Base-by-base conservation (phyloP, 2,329 filamentous ascomycete genomes). In the Raffaelea albimanens region DNA sequence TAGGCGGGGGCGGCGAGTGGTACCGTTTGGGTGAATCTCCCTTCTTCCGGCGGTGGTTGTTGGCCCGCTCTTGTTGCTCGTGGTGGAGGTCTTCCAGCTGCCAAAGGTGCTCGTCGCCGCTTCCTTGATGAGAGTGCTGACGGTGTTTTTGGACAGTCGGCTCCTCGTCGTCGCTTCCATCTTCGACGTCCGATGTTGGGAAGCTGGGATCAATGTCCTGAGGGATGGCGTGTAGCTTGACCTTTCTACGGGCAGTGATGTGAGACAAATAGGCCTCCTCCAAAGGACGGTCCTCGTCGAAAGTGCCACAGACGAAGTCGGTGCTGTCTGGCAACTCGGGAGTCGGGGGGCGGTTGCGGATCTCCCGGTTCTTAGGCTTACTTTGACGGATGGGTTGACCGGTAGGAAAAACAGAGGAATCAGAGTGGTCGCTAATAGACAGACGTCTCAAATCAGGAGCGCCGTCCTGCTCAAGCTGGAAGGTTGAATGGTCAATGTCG, bases 121-220 rank as follows among this genome's bases (percentile, higher is more conserved):
- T 87, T 19, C 82, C 80, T 29, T 46, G 34, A 5, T 50, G 40
- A 9, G 21, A 38, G 23, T 50, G 48, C 21, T 47, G 29, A 13
- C 14, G 25, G 10, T 36, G 33, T 13, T 36, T 38, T n/a, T 14
- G 14, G 5, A 18, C 48, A 21, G 44, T 50, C 50, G 45, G 45
- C 40, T 9, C 40, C 45, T 87, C 82, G 38, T 87, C 81, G 34
- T 88, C 85, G 42, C 87, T 86, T 23, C 91, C 83, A 55, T 89
- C 82, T 56, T 98, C 93, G 0, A 85, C 86, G 56, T 97, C 93
- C 0, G 90, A 95, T 1, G 89, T 90, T 0, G 93, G 93, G 63
- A 98, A 98, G 60, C 90, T 96, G 1, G 93, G 93, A 60, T 98
- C 93, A 51, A 96, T 95, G 57, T 97, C 93, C 61, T 97, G 93